Evolutionary conservation across 495 filamentous ascomycete species (phyloP).

Genomic region (Neurospora sp.): DNA sequence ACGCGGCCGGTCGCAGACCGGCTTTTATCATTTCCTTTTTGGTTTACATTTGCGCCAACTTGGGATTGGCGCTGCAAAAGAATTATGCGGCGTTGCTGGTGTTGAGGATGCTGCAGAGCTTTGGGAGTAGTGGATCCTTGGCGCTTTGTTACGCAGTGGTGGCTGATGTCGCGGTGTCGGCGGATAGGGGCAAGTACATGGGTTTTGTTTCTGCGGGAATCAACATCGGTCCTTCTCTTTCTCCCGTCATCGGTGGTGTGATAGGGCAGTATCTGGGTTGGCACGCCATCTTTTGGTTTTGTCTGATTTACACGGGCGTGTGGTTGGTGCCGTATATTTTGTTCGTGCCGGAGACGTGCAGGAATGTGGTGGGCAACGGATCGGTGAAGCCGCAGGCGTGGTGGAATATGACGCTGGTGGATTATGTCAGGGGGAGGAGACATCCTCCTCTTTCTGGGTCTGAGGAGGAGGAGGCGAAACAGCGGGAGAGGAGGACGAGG

Average conservation of each 20-base stretch:
- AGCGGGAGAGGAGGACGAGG: slow-evolving; percentile 5
- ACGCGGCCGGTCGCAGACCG: slow-evolving; percentile 47
- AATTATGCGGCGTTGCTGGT: slow-evolving; percentile 51
- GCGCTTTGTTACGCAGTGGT: slow-evolving; percentile 51
- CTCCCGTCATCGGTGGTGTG: too few relatives aligned
- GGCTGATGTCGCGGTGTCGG: slow-evolving; percentile 48
- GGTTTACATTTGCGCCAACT: slow-evolving; percentile 52
- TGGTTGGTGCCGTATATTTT: slow-evolving; percentile 45
- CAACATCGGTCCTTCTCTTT: slow-evolving; percentile 8
- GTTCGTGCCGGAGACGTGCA: slow-evolving; percentile 55
- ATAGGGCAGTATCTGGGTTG: slow-evolving; percentile 56
- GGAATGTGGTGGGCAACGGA: slow-evolving; percentile 67
- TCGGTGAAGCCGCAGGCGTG: slow-evolving; percentile 34
- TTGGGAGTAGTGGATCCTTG: slow-evolving; percentile 38
- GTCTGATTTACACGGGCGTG: slow-evolving; percentile 46
- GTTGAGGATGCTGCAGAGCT: slow-evolving; percentile 52
- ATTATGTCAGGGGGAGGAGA: slow-evolving; percentile 13
- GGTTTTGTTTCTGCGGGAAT: slow-evolving; percentile 42
- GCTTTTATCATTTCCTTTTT: slow-evolving; percentile 48
- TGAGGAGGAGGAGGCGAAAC: neutral
- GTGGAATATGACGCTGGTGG: slow-evolving; percentile 43
- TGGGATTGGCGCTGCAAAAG: slow-evolving; percentile 52
- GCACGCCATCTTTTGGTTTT: slow-evolving; percentile 67
- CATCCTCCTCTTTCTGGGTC: neutral
- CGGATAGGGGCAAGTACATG: slow-evolving; percentile 53